These are phyloP conservation scores for Pichia sporocuriosa DNA, from an alignment of 805 yeast species.

Conservation along the genomic window DNA sequence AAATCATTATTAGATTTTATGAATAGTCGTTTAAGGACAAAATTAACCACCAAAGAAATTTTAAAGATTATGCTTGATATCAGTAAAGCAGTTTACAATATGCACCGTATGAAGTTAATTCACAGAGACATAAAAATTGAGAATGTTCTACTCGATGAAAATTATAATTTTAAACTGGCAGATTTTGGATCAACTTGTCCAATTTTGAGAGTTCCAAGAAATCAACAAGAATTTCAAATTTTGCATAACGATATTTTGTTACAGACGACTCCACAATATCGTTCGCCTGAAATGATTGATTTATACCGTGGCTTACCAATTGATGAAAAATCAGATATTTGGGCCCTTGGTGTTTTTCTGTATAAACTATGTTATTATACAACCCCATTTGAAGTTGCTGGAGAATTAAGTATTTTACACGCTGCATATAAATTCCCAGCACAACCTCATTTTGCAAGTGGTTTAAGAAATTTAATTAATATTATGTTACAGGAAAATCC, in stretches of 20 bases:
- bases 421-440: constrained; percentile 75
- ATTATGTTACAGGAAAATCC: constrained; percentile 84
- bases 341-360: constrained; percentile 93
- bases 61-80: constrained; percentile 79
- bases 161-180: constrained; percentile 70
- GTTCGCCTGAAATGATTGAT: constrained; percentile 96
- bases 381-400: constrained; percentile 90
- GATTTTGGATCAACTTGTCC: constrained; percentile 90
- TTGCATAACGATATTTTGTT: constrained; percentile 78
- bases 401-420: constrained; percentile 79
- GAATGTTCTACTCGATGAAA: constrained; percentile 74
- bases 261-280: constrained; percentile 93
- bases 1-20: constrained; percentile 82
- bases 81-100: constrained; percentile 68
- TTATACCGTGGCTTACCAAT: constrained; percentile 75
- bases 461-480: constrained; percentile 66
- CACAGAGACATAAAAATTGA: constrained; percentile 95
- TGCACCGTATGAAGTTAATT: constrained; percentile 76
- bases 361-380: constrained; percentile 88
- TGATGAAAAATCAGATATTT: constrained; percentile 87
- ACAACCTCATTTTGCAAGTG: constrained; percentile 61
- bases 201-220: constrained; percentile 66
- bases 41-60: constrained; percentile 70
- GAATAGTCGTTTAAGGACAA: constrained; percentile 78
- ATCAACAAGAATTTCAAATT: constrained; percentile 64